phyloP scores from a whole-genome alignment of 495 filamentous ascomycete species.

The Cairneyella variabilis region DNA sequence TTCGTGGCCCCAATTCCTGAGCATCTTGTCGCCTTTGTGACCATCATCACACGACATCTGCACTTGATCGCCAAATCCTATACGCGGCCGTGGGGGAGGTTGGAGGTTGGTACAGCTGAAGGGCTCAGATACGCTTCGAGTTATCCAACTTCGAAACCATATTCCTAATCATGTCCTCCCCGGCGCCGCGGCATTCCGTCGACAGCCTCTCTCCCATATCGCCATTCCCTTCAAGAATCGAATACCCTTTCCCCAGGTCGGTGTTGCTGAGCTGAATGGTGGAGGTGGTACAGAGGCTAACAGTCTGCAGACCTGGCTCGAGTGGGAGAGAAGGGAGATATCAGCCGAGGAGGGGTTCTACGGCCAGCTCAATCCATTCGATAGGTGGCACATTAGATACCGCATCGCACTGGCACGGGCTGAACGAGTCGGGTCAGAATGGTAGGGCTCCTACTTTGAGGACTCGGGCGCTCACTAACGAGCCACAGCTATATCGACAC shows the following conservation, averaged over 20 bases:
- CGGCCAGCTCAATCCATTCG: conserved; percentile 82
- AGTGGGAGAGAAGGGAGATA: conserved; percentile 25
- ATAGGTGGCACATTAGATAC: conserved; percentile 71
- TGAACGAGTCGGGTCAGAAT: conserved; percentile 78
- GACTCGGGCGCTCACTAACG: not conserved
- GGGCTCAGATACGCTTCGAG: no score
- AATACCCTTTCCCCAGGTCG: conserved; percentile 54
- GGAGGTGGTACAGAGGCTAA: conserved; percentile 5
- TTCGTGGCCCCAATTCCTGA: conserved; percentile 9
- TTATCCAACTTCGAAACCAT: no score
- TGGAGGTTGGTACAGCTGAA: conserved; percentile 6
- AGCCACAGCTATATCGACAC: conserved; percentile 76
- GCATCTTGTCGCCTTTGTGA: not conserved
- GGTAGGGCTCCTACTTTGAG: conserved; percentile 41
- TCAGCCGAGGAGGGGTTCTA: conserved; percentile 64
- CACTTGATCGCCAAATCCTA: no score
- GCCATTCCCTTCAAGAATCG: conserved; percentile 47
- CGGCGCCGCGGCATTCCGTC: conserved; percentile 63
- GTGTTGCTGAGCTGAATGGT: not conserved
- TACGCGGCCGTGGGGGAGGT: conserved; percentile 13
- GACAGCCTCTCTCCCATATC: conserved; percentile 58
- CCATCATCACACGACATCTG: no score
- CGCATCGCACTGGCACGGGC: conserved; percentile 52
- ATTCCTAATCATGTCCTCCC: conserved; percentile 63
- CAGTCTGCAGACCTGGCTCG: conserved; percentile 20